Base-by-base conservation (phyloP, 2,329 filamentous ascomycete species). In the Aspergillus novoparasiticus region DNA sequence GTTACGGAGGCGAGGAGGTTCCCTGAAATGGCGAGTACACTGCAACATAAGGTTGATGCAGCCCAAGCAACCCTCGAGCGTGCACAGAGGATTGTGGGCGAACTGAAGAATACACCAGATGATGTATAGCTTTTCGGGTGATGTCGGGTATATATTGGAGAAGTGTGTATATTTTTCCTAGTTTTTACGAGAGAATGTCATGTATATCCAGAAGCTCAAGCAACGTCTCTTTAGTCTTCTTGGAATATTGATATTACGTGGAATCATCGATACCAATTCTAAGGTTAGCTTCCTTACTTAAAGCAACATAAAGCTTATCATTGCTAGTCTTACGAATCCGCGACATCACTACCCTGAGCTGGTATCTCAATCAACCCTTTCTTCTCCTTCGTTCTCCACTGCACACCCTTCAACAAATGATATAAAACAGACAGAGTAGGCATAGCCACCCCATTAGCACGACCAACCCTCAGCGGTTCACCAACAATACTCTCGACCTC, bases 401-500 rank as follows among this genome's bases (percentile, higher is more conserved):
- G 60, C 8, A 62, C 28, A 3, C 34, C 39, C 6, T 46, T 32
- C 16, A 58, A 57, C 4, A 66, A 19, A 14, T 60, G 30, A 34
- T 66, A 64, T 19, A 62, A 28, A 19, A 63, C 57, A 34, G 34
- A 46, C 46, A 66, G 16, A 12, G 46, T 85, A 60, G 80, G 64
- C 19, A 60, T 64, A 0, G 55, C 12, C 4, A 87, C 81, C 1
- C 83, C 82, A 0, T 77, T 70, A 30, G 69, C 71, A 66, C 79
- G 78, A 1, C 80, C 85, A 65, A 84, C 84, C 2, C 82, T 75
- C 36, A 86, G 63, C 19, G 84, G 83, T 72, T 86, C 85, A 0
- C 84, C 84, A 4, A 86, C 72, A 36, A 87, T 79, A 63, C 82
- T 85, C 68, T 86, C 84, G 46, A 82, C 79, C 70, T 87, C 85